These are phyloP conservation scores for Phytophthora crassamura DNA, from an alignment of 352 stramenopile species.

Conservation along the genomic window DNA sequence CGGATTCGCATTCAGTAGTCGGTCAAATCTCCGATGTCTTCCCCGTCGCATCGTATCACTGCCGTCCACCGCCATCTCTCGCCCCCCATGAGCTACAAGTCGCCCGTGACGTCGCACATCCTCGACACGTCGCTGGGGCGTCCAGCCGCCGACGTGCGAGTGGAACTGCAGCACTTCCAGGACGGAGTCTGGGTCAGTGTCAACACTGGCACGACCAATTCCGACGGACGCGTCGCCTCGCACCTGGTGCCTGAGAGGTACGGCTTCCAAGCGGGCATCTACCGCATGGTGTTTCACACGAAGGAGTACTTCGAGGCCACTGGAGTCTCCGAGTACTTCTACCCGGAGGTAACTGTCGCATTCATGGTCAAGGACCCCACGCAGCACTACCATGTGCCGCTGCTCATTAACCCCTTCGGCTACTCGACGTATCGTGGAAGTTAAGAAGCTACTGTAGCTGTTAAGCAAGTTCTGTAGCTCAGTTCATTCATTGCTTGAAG, in stretches of 20 bases:
- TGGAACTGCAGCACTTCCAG: constrained; percentile 69
- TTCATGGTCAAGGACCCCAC: constrained; percentile 78
- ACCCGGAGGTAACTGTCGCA: constrained; percentile 82
- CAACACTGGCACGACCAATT: constrained; percentile 63
- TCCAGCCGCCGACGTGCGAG: constrained; percentile 70
- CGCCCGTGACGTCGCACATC: constrained; percentile 88
- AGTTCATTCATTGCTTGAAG: not conserved
- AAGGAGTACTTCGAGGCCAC: constrained; percentile 79
- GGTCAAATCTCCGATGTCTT: constrained; percentile 11
- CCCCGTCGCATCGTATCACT: constrained; percentile 19
- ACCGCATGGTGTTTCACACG: constrained; percentile 87
- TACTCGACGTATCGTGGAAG: constrained; percentile 92
- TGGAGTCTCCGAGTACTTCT: constrained; percentile 81
- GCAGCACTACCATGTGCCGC: constrained; percentile 90
- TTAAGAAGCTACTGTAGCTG: constrained; percentile 31
- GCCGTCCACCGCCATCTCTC: constrained; percentile 31
- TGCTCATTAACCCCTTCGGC: constrained; percentile 91
- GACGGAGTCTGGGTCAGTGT: constrained; percentile 40
- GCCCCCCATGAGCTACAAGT: constrained; percentile 51
- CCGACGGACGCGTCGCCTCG: constrained; percentile 51
- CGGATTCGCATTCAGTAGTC: no score
- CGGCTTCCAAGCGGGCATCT: constrained; percentile 59
- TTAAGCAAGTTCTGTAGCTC: not conserved
- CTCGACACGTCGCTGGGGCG: constrained; percentile 84
- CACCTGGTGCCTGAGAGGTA: not conserved